Base-by-base conservation (phyloP, 2,329 filamentous ascomycete genomes). In the Fulvia fulva region DNA sequence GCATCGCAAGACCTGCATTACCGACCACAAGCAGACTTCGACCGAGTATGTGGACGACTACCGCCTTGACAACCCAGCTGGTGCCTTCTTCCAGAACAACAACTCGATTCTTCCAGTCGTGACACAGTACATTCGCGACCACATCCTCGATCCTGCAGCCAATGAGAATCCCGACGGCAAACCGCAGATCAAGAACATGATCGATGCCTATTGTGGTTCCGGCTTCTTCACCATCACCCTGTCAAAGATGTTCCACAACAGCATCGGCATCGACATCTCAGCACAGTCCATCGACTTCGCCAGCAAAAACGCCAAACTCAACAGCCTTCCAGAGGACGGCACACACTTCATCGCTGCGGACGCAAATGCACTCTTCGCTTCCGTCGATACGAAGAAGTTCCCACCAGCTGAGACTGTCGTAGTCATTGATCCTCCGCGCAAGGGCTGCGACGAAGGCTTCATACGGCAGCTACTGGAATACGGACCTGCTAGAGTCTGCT, bases 41-140 rank as follows among this genome's bases (percentile, higher is more conserved):
- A 92, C 89, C 28, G 94, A 99, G 75, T 97, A 95, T 76, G 84
- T 99, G 62, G 90, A 88, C 70, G 78, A 86, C 73, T 94, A 88
- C 78, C 80, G 87, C 70, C 96, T 99, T 77, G 87, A 87, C 73
- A 97, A 96, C 77, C 90, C 89, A 2, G 94, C 94, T 11, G 92
- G 92, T 59, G 86, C 90, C 53, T 99, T 99, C 79, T 99, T 99
- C 83, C 94, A 99, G 73, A 99, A 99, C 81, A 99, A 99, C 83
- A 97, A 97, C 80, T 95, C 91, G 56, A 97, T 99, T 75, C 87
- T 99, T 23, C 86, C 90, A 28, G 77, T 80, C 16, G 96, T 97
- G 76, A 96, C 91, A 14, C 82, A 85, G 65, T 96, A 95, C 78
- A 90, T 97, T 72, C 89, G 91, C 62, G 81, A 88, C 37, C 84